Evolutionary conservation across 164 flowering plant genomes (phyloP).

Genomic region (Piper betle): DNA sequence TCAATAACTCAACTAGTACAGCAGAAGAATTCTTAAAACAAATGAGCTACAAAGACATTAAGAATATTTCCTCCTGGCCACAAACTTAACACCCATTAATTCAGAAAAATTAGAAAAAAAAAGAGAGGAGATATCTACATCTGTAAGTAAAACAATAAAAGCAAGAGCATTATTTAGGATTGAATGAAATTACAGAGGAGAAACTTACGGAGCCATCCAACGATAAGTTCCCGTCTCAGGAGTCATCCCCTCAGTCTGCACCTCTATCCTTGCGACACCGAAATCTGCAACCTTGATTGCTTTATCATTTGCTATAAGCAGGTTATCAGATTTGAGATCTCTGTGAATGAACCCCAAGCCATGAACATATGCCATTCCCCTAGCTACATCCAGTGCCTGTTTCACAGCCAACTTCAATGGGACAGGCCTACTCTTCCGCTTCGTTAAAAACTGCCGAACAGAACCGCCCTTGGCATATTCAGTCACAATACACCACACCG

Average conservation of each 20-base stretch:
- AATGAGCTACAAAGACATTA: too few species aligned
- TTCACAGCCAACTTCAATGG: conserved; percentile 53
- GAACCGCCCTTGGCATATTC: conserved; percentile 78
- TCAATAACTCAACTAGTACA: not conserved
- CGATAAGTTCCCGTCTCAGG: conserved; percentile 77
- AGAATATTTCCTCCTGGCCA: too few species aligned
- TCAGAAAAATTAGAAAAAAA: too few species aligned
- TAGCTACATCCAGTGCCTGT: conserved; percentile 70
- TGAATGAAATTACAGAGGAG: not conserved
- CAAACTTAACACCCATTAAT: too few species aligned
- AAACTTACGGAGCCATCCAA: conserved; percentile 81
- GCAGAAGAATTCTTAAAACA: not conserved
- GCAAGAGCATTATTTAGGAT: not conserved
- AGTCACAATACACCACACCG: conserved; percentile 73
- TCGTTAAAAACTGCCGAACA: conserved; percentile 47
- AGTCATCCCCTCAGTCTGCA: conserved; percentile 69
- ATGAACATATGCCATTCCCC: conserved; percentile 70
- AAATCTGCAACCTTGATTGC: conserved; percentile 69
- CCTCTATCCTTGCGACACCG: conserved; percentile 74
- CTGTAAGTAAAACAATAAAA: too few species aligned
- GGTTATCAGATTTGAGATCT: conserved; percentile 59
- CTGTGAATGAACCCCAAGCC: conserved; percentile 54
- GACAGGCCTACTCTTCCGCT: conserved; percentile 41
- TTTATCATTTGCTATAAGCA: conserved; percentile 40
- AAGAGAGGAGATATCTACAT: too few species aligned